Evolutionary conservation across 2,329 filamentous ascomycete genomes (phyloP).

Genomic region (Colletotrichum limetticola): DNA sequence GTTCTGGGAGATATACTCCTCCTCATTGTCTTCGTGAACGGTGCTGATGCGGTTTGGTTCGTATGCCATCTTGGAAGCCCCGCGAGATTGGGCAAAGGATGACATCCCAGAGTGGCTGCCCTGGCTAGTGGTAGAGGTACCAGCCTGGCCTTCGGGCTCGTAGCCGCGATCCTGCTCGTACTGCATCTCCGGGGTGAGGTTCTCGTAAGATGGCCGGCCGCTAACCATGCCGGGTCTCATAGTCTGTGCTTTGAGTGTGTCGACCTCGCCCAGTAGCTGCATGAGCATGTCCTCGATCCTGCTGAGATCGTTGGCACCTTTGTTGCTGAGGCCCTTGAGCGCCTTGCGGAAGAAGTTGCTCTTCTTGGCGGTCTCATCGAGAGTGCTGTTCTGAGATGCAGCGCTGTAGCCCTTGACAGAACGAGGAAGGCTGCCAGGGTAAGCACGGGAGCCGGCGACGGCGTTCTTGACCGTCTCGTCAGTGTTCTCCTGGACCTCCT

Average conservation of each 20-base stretch:
- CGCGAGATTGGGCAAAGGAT: constrained; percentile 67
- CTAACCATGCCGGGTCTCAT: constrained; percentile 51
- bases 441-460: constrained; percentile 86
- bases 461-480: constrained; percentile 86
- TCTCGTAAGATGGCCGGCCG: constrained; percentile 75
- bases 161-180: constrained; percentile 80
- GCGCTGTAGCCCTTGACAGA: constrained; percentile 60
- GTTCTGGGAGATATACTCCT: constrained; percentile 69
- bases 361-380: constrained; percentile 78
- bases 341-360: constrained; percentile 94
- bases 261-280: constrained; percentile 91
- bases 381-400: constrained; percentile 63
- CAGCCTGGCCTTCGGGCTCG: constrained; percentile 83
- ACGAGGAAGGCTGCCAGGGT: constrained; percentile 73
- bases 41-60: constrained; percentile 84
- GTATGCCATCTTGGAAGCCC: constrained; percentile 54
- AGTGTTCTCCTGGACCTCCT: constrained; percentile 86
- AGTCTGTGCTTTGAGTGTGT: constrained; percentile 77
- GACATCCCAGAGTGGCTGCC: constrained; percentile 82
- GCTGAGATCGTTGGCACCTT: constrained; percentile 86
- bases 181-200: constrained; percentile 69
- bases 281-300: constrained; percentile 94
- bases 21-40: constrained; percentile 85
- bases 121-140: constrained; percentile 75
- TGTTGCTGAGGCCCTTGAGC: constrained; percentile 88